Evolutionary conservation across 495 filamentous ascomycete genomes (phyloP).

Genomic region (Parmelia sp.): DNA sequence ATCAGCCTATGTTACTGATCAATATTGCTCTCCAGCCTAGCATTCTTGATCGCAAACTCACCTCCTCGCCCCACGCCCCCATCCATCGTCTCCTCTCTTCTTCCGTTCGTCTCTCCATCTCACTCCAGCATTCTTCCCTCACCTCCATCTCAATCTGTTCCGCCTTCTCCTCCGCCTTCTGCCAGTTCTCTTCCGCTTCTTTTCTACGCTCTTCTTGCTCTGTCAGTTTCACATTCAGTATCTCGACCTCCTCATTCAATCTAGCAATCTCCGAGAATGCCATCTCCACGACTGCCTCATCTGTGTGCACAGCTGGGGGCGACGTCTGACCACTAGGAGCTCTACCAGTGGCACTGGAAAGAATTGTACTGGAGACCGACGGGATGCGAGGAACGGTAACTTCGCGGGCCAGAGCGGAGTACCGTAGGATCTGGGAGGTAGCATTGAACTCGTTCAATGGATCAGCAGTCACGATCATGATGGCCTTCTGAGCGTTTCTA

Average conservation of each 20-base stretch:
- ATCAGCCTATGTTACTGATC: conserved; percentile 35
- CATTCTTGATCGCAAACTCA: conserved; percentile 33
- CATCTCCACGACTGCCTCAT: conserved; percentile 60
- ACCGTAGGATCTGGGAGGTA: conserved; percentile 90
- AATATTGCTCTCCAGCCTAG: background rate
- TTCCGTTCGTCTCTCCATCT: conserved; percentile 74
- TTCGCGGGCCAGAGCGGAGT: conserved; percentile 88
- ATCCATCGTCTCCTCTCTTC: conserved; percentile 72
- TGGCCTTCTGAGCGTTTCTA: conserved; percentile 70
- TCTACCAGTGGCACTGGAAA: conserved; percentile 39
- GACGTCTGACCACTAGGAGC: conserved; percentile 43
- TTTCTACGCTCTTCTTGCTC: conserved; percentile 58
- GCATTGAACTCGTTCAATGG: conserved; percentile 92
- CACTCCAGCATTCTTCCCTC: conserved; percentile 79
- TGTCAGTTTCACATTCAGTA: conserved; percentile 46
- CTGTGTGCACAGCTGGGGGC: conserved; percentile 46
- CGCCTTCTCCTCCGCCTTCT: conserved; percentile 57
- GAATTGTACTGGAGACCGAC: conserved; percentile 59
- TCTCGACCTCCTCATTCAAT: conserved; percentile 67
- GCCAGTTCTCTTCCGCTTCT: conserved; percentile 52
- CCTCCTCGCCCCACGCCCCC: conserved; percentile 64
- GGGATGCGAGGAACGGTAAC: conserved; percentile 87
- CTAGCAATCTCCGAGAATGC: conserved; percentile 68
- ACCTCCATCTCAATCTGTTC: conserved; percentile 73
- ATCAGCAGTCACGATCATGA: conserved; percentile 97